A percentile compares a stretch with the other conserved stretches of the same genome.
phyloP scores from a whole-genome alignment of 2,329 filamentous ascomycete genomes.

The Biscogniauxia mediterranea region DNA sequence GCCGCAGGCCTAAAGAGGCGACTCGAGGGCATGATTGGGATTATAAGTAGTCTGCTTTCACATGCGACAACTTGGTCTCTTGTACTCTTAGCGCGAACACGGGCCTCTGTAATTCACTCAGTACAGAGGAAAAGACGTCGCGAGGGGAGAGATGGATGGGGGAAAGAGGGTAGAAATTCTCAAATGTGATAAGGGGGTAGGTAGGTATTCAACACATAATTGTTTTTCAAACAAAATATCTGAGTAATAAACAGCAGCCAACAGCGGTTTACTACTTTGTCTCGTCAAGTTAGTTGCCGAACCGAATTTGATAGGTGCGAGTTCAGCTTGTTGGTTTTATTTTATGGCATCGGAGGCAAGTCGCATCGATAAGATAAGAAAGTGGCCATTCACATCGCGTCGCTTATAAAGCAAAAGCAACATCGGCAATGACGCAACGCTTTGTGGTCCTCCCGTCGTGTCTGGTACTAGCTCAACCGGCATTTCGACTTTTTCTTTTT shows the following conservation, averaged over 20 bases:
- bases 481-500: not conserved
- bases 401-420: constrained; percentile 24
- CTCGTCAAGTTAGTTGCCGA: not conserved
- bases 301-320: not conserved
- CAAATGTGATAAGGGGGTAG: too few species aligned
- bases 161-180: too few species aligned
- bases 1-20: constrained; percentile 29
- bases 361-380: constrained; percentile 17
- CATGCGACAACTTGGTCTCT: not conserved
- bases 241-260: too few species aligned
- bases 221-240: not conserved
- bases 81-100: not conserved
- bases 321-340: not conserved
- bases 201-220: not conserved
- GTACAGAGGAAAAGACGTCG: not conserved
- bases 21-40: constrained; percentile 22
- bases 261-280: too few species aligned
- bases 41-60: not conserved
- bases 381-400: not conserved
- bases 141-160: too few species aligned
- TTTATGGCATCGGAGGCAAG: constrained; percentile 1
- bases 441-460: not conserved
- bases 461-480: not conserved
- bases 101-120: not conserved
- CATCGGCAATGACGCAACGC: constrained; percentile 18